Evolutionary conservation across 202 grass and related monocot genomes (phyloP).

Genomic region (Digitaria exilis): DNA sequence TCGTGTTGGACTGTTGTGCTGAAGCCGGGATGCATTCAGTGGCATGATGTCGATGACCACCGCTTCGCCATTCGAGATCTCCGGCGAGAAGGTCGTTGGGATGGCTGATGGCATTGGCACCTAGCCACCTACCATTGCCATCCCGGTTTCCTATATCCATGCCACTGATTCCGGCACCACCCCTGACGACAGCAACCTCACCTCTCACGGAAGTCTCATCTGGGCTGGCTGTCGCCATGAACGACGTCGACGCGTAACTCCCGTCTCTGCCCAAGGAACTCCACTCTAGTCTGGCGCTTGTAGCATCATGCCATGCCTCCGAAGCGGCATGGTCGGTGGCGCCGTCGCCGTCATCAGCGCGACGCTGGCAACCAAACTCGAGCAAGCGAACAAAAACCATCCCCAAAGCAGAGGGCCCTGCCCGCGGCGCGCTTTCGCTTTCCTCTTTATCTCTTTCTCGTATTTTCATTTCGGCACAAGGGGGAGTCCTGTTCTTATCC

Average conservation of each 20-base stretch:
- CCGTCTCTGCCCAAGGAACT: background rate
- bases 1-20: constrained; percentile 5
- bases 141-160: background rate
- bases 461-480: constrained; percentile 1
- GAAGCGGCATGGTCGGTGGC: constrained; percentile 38
- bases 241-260: constrained; percentile 19
- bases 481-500: too few species aligned
- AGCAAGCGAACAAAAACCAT: constrained; percentile 5
- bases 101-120: background rate
- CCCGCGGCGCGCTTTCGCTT: constrained; percentile 15
- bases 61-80: constrained; percentile 16
- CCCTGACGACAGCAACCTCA: constrained; percentile 19
- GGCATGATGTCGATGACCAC: background rate
- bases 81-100: constrained; percentile 11
- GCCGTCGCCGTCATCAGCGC: background rate
- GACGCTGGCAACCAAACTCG: background rate
- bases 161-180: constrained; percentile 10
- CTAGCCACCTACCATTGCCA: background rate
- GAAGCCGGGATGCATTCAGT: background rate
- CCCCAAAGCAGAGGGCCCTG: background rate
- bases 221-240: background rate
- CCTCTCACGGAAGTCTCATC: background rate
- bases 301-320: background rate
- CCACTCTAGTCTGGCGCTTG: background rate
- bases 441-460: background rate